Evolutionary conservation across 495 filamentous ascomycete genomes (phyloP).

Genomic region (Aspergillus campestris): DNA sequence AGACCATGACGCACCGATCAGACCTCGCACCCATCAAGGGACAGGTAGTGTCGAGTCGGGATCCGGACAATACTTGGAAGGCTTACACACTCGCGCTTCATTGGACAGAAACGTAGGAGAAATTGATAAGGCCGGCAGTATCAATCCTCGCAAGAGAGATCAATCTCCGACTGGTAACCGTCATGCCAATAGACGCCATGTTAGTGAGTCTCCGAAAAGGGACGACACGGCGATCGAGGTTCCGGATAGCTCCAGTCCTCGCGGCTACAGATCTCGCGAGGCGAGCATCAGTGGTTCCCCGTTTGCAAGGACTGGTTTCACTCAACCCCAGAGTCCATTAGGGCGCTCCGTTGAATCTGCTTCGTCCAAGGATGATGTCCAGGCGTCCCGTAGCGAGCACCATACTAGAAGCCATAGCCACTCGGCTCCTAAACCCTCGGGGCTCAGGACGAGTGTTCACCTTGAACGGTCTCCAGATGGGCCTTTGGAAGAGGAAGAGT

Average conservation of each 20-base stretch:
- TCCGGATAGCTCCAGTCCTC: slow-evolving; percentile 13
- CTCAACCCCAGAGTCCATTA: slow-evolving; percentile 24
- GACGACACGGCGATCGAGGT: slow-evolving; percentile 13
- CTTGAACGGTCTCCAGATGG: slow-evolving; percentile 15
- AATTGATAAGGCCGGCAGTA: neutral
- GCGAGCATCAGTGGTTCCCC: slow-evolving; percentile 36
- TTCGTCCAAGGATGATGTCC: slow-evolving; percentile 17
- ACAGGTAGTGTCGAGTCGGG: slow-evolving; percentile 7
- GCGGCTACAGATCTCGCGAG: slow-evolving; percentile 24
- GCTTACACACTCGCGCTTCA: slow-evolving; percentile 4
- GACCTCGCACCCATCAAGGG: slow-evolving; percentile 3
- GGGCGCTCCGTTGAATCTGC: slow-evolving; percentile 27
- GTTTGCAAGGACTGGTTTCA: slow-evolving; percentile 27
- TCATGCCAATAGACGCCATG: slow-evolving; percentile 13
- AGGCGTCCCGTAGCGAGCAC: slow-evolving; percentile 21
- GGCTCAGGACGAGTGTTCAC: slow-evolving; percentile 22
- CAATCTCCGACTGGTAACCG: slow-evolving; percentile 13
- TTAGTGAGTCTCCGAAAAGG: slow-evolving; percentile 10
- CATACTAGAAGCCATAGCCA: slow-evolving; percentile 9
- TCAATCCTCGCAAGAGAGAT: slow-evolving; percentile 17
- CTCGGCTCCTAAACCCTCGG: slow-evolving; percentile 21
- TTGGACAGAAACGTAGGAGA: slow-evolving; percentile 8
- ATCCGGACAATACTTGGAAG: slow-evolving; percentile 5
- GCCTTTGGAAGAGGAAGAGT: slow-evolving; percentile 5
- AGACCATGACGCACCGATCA: slow-evolving; percentile 10